Base-by-base conservation (phyloP, 73 alveolate genomes). In the Paramecium bursaria region DNA sequence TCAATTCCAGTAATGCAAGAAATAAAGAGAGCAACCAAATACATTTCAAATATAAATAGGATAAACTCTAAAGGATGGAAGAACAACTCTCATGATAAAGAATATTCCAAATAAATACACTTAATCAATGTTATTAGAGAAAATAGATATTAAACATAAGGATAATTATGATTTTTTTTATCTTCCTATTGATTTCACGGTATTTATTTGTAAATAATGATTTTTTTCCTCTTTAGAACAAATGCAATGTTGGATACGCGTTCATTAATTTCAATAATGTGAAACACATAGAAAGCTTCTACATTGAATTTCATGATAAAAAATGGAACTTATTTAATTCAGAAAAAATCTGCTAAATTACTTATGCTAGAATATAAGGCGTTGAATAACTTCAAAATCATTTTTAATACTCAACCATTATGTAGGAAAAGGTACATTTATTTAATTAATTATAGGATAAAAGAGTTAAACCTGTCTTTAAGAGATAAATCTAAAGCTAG, bases 101-200 rank as follows among this genome's bases (percentile, higher is more conserved):
- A 95, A 97, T 86, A 97, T 97, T 44, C 99, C 99, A 1, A 95
- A 95, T 85, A 97, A 97, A 88, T 97, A 92, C 76, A 91, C 95
- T 25, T 61, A 87, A 67, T 80, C 91, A 48, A 86, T 90, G 75
- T 89, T 96, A 27, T 77, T 92, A 14, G 73, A 87, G 35, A 95
- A 77, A 23, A 89, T 96, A 48, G 93, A 94, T 77, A 75, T 57
- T 39, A 88, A 92, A 19, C 93, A 92, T 67, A 67, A 91, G 52
- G 93, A 93, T 26, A 90, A 86, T 50, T 95, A 92, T 80, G 98
- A 95, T 86, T 88, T 92, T 85, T 92, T 95, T 57, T 93, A 92
- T 75, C 89, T 95, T 14, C 99, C 99, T 9, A 88, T 92, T 74
- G 99, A 95, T 86, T 86, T 94, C 13, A 91, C 86, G 53, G 95